These are phyloP conservation scores for Teunomyces barrocoloradensis DNA, from an alignment of 805 yeast genomes.

Conservation along the genomic window DNA sequence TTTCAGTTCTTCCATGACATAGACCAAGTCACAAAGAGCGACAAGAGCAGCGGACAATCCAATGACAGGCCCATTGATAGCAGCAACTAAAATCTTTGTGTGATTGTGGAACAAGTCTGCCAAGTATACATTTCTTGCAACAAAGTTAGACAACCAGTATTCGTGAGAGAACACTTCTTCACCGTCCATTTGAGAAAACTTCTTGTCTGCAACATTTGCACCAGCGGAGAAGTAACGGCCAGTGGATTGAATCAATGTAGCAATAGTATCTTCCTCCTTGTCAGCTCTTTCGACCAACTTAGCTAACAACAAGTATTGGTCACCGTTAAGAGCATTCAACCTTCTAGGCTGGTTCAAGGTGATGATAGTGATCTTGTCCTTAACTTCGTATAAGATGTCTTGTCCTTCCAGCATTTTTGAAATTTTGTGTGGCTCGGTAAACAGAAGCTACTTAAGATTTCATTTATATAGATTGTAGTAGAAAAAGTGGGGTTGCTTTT, in stretches of 20 bases:
- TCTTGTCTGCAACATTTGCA: slow-evolving; percentile 58
- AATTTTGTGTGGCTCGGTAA: not conserved
- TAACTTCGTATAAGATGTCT: slow-evolving; percentile 40
- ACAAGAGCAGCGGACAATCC: slow-evolving; percentile 76
- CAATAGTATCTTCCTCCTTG: slow-evolving; percentile 53
- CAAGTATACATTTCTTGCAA: slow-evolving; percentile 68
- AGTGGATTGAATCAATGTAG: slow-evolving; percentile 65
- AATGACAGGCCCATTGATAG: slow-evolving; percentile 83
- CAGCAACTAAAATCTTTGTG: slow-evolving; percentile 64
- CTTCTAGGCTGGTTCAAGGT: slow-evolving; percentile 60
- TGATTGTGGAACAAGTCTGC: slow-evolving; percentile 70
- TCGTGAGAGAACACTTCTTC: slow-evolving; percentile 34
- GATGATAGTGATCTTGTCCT: slow-evolving; percentile 56
- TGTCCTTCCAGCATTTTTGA: slow-evolving; percentile 14
- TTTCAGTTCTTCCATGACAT: slow-evolving; percentile 57
- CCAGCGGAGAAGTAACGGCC: slow-evolving; percentile 85
- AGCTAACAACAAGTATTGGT: slow-evolving; percentile 62
- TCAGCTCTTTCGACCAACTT: slow-evolving; percentile 61
- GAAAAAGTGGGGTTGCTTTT: slow-evolving; percentile 8
- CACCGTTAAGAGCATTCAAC: slow-evolving; percentile 65
- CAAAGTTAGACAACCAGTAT: slow-evolving; percentile 56
- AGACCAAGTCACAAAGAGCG: slow-evolving; percentile 73
- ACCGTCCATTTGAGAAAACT: slow-evolving; percentile 26
- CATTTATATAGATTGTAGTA: not conserved
- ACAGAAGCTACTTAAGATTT: not conserved